Percentiles rank a stretch among this genome's conserved stretches.
phyloP scores from a whole-genome alignment of 2,329 filamentous ascomycete species.

The Colletotrichum higginsianum region DNA sequence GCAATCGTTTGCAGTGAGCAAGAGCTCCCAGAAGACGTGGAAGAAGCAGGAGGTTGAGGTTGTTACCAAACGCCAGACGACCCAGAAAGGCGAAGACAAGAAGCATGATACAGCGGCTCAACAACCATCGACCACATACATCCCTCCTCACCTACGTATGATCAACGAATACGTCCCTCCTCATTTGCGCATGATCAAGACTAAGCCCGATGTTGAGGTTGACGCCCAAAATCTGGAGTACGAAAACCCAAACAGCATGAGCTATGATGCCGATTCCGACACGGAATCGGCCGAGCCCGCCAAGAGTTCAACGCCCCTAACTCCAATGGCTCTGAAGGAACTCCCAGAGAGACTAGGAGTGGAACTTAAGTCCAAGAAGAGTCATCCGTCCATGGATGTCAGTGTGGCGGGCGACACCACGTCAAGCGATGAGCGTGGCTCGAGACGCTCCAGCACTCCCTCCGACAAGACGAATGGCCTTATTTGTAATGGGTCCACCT shows the following conservation, averaged over 20 bases:
- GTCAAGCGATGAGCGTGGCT: background rate
- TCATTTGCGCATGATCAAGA: constrained; percentile 1
- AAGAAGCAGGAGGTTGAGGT: background rate
- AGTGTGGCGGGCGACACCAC: constrained; percentile 11
- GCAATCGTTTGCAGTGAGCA: background rate
- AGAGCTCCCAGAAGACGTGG: background rate
- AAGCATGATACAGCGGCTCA: background rate
- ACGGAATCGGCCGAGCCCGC: background rate
- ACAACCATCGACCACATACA: background rate
- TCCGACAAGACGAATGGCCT: background rate
- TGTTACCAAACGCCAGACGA: background rate
- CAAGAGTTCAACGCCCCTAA: background rate
- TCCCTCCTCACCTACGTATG: constrained; percentile 13
- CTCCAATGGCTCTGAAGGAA: constrained; percentile 4
- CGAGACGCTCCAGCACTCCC: background rate
- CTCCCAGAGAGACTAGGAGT: background rate
- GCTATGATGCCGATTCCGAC: background rate
- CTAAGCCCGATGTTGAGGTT: background rate
- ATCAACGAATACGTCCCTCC: constrained; percentile 9
- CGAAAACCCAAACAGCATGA: background rate
- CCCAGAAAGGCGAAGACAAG: background rate
- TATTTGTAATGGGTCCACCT: background rate
- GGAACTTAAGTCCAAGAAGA: constrained; percentile 24
- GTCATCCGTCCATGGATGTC: constrained; percentile 33
- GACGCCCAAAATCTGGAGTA: background rate